These are phyloP conservation scores for Ormosia semicastrata DNA, from an alignment of 306 rosid genomes.

Conservation along the genomic window DNA sequence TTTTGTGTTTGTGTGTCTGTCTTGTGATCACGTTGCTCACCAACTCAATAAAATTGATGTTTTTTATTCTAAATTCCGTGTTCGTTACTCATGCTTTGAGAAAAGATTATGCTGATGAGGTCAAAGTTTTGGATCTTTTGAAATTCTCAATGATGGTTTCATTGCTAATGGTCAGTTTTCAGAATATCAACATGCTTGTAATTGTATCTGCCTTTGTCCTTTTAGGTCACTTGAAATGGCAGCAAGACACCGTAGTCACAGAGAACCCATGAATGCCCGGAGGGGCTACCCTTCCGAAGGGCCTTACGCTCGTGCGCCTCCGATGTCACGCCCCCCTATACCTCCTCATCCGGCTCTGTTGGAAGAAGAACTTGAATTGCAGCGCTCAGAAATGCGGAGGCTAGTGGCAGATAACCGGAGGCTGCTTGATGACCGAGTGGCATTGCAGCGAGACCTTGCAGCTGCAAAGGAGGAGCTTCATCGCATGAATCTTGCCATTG, in stretches of 20 bases:
- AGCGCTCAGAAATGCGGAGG: conserved; percentile 62
- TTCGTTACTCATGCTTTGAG: background rate
- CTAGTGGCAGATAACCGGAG: conserved; percentile 65
- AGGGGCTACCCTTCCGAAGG: conserved; percentile 70
- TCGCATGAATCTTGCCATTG: conserved; percentile 70
- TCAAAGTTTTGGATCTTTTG: background rate
- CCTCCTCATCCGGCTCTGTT: conserved; percentile 73
- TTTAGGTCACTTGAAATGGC: conserved; percentile 59
- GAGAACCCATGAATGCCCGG: conserved; percentile 53
- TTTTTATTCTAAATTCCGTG: background rate
- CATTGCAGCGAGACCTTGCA: conserved; percentile 65
- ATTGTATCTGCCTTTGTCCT: background rate
- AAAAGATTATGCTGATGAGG: background rate
- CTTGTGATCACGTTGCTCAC: background rate
- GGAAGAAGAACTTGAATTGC: conserved; percentile 83
- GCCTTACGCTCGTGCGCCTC: conserved; percentile 59
- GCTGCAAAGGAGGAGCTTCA: conserved; percentile 79
- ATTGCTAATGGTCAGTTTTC: background rate
- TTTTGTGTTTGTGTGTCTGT: background rate
- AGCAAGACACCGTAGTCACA: conserved; percentile 58
- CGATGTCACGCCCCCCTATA: conserved; percentile 49
- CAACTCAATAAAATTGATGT: background rate
- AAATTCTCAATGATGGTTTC: background rate
- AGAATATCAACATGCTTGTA: background rate
- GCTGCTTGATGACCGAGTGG: conserved; percentile 66